Evolutionary conservation across 176 grass and related monocot genomes (phyloP), one percentile per base, ranked within the genome.

Genomic region (Avena insularis): DNA sequence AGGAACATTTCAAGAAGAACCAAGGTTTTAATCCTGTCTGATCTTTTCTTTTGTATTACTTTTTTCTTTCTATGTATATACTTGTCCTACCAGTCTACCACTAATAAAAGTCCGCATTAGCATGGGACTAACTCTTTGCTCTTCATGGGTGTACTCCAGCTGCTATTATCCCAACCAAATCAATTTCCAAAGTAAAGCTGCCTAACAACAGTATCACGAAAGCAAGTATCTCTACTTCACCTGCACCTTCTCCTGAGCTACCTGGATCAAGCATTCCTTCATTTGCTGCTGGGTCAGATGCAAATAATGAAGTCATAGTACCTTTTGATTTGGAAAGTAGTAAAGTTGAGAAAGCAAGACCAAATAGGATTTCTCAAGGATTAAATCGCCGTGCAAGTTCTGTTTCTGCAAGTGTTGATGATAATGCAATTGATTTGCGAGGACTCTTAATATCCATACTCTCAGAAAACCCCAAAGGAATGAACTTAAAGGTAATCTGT

Each of bases 381-480:
- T 74, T 81, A 80, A 91, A 96, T 31, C 61, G 73, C 15, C 68
- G 36, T 43, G 71, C 69, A 81, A 83, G 43, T 88, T 31, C 78
- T 68, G 81, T 63, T 93, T 82, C 84, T 77, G 53, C 57, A 79
- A 87, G 81, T 85, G 55, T 57, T 83, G 88, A 90, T 89, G 90
- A 91, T 23, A 88, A 94, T 79, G 53, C 91, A 57, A 82, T 40
- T 49, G 89, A 97, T 80, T 56, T 99, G 57, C 83, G 80, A 74
- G 86, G 45, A 50, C 62, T 85, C 73, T 85, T 99, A 83, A 97
- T 99, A 79, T 93, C 88, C 64, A 13, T 78, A 85, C 91, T 97
- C 9, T 91, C 97, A 69, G 77, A 99, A 88, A 93, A 93, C 79
- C 89, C 94, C 16, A 97, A 97, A 79, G 97, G 97, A 63, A 84